Conservation (phyloP, 352 stramenopile species). For the Globisporangium solare region DNA sequence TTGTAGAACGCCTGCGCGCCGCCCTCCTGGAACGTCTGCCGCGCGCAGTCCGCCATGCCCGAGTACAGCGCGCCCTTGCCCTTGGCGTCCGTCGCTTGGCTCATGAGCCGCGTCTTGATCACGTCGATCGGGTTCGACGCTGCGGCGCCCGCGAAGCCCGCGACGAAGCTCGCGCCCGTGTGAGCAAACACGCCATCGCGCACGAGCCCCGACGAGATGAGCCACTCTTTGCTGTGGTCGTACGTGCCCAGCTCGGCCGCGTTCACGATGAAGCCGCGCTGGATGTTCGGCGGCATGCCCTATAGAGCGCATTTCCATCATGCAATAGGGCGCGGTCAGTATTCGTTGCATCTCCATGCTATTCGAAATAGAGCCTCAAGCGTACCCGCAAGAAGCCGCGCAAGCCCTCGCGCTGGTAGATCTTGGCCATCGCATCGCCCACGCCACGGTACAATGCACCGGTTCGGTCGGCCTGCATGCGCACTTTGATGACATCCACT, state of each 20-base stretch:
- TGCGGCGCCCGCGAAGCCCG: conserved; percentile 66
- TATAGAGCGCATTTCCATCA: conserved; percentile 1
- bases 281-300: conserved; percentile 84
- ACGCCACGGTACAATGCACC: conserved; percentile 69
- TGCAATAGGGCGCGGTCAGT: not conserved
- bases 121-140: conserved; percentile 82
- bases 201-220: conserved; percentile 61
- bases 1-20: conserved; percentile 75
- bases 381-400: conserved; percentile 58
- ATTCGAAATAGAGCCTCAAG: not conserved
- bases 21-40: conserved; percentile 66
- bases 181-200: conserved; percentile 63
- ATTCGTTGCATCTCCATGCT: too few species aligned
- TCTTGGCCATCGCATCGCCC: conserved; percentile 57
- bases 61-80: conserved; percentile 57
- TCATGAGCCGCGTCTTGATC: conserved; percentile 84
- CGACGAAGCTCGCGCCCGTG: conserved; percentile 68
- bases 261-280: conserved; percentile 85
- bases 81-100: conserved; percentile 51
- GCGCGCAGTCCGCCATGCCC: conserved; percentile 67
- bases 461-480: conserved; percentile 76
- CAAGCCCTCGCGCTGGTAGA: conserved; percentile 70
- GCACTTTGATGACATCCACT: conserved; percentile 87
- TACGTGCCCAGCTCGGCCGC: conserved; percentile 83
- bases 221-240: conserved; percentile 78